A percentile compares a stretch with the other conserved stretches of the same genome.
Conservation (phyloP, 2,329 filamentous ascomycete species). For the Neoascochyta sp. region DNA sequence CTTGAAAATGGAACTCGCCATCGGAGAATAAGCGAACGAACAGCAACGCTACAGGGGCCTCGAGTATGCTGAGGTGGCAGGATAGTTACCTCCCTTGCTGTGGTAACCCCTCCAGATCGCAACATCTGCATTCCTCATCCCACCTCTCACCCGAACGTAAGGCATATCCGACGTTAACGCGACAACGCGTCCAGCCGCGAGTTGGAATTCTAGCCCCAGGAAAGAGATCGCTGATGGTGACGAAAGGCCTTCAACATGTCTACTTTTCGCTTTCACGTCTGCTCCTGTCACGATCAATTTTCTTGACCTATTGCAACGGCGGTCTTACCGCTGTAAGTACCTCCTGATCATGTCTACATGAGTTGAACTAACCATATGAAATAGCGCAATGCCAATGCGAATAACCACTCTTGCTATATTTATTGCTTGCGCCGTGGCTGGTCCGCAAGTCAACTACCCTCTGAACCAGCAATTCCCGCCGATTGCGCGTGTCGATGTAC, state of each 20-base stretch:
- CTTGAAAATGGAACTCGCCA: constrained; percentile 27
- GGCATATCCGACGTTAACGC: constrained; percentile 15
- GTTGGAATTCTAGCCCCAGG: constrained; percentile 24
- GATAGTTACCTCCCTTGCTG: constrained; percentile 32
- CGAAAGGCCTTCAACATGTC: constrained; percentile 18
- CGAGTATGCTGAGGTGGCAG: constrained; percentile 20
- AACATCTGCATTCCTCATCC: constrained; percentile 27
- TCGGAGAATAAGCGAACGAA: constrained; percentile 12
- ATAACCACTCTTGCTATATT: constrained; percentile 15
- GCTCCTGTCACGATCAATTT: constrained; percentile 7
- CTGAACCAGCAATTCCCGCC: constrained; percentile 82
- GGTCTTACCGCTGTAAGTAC: constrained; percentile 14
- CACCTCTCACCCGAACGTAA: constrained; percentile 20
- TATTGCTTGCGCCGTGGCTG: constrained; percentile 17
- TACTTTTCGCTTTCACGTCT: constrained; percentile 11
- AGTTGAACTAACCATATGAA: too few relatives aligned
- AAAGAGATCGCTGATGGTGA: constrained; percentile 30
- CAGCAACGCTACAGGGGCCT: constrained; percentile 7
- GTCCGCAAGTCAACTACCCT: constrained; percentile 57
- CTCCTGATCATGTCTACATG: background rate
- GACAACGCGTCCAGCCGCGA: constrained; percentile 25
- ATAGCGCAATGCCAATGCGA: constrained; percentile 18
- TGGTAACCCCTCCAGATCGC: constrained; percentile 14
- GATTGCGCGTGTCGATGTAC: constrained; percentile 64
- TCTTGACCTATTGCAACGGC: constrained; percentile 14